These are phyloP conservation scores for Hylodesmum podocarpum DNA, from an alignment of 306 rosid species.

Conservation along the genomic window DNA sequence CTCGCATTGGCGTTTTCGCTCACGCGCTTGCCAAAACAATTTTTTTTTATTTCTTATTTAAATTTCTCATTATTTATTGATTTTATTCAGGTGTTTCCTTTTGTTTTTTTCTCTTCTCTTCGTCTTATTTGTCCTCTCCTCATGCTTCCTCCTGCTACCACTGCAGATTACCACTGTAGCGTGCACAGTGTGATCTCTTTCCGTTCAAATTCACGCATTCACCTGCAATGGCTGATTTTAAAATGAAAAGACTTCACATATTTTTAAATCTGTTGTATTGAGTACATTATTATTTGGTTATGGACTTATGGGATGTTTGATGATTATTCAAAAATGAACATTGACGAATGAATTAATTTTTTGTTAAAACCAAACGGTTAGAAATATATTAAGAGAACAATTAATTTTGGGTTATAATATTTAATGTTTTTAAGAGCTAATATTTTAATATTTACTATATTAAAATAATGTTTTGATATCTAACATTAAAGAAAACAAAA, in stretches of 20 bases:
- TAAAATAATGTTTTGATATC: too few species aligned
- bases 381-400: too few species aligned
- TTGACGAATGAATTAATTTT: too few species aligned
- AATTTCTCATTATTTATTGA: not conserved
- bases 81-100: not conserved
- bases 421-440: too few species aligned
- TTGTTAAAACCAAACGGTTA: too few species aligned
- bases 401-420: too few species aligned
- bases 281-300: not conserved
- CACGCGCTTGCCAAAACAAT: conserved; percentile 32
- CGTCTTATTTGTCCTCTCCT: conserved; percentile 8
- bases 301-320: not conserved
- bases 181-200: not conserved
- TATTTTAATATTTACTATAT: too few species aligned
- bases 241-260: not conserved
- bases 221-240: not conserved
- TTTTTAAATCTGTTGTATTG: not conserved
- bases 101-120: not conserved
- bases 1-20: conserved; percentile 24
- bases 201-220: not conserved
- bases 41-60: not conserved
- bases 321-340: not conserved
- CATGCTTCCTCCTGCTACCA: conserved; percentile 3
- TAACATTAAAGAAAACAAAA: too few species aligned
- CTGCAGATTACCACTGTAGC: conserved; percentile 21